Evolutionary conservation across 306 rosid species (phyloP), one percentile per base, ranked within the genome.

Genomic region (Cucumis melo): DNA sequence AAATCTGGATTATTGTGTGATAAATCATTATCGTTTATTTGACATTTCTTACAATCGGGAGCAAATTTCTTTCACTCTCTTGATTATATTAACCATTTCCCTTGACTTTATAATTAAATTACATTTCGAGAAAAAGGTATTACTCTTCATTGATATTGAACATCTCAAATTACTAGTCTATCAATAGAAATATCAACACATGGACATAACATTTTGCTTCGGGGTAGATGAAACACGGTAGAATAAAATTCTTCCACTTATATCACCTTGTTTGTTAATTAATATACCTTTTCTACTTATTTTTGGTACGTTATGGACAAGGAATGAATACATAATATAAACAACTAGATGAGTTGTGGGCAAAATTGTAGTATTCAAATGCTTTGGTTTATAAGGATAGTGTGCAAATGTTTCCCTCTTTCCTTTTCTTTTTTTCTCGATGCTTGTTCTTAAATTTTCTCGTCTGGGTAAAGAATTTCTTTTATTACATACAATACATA

Each of bases 231-330:
- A 10, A 62, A 15, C 13, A 62, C 21, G 8, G 21, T 34, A 7
- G 68, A 29, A 62, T 21, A n/a, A n/a, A n/a, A n/a, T n/a, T n/a
- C n/a, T n/a, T n/a, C n/a, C 13, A 6, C 73, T 38, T 50, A 65
- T 65, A 65, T 39, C 29, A n/a, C 51, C 74, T 44, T 68, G 34
- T 68, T 68, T 68, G n/a, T 23, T 44, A 68, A 66, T n/a, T 60
- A 23, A 21, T 63, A 39, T 60, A 57, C 14, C 29, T 42, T 17
- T 39, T 14, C 23, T 39, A 14, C 21, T 67, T 62, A 56, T 64
- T 76, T 54, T 61, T 80, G 62, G 74, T 81, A 92, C 93, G 97
- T 72, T 92, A 86, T 92, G 89, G 89, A 90, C 96, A 14, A 84
- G 96, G 1, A 27, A 3, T 27, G 29, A 27, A 27, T 27, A 27